These are phyloP conservation scores for Fusarium clavum DNA, from an alignment of 2,329 filamentous ascomycete species.

Conservation along the genomic window DNA sequence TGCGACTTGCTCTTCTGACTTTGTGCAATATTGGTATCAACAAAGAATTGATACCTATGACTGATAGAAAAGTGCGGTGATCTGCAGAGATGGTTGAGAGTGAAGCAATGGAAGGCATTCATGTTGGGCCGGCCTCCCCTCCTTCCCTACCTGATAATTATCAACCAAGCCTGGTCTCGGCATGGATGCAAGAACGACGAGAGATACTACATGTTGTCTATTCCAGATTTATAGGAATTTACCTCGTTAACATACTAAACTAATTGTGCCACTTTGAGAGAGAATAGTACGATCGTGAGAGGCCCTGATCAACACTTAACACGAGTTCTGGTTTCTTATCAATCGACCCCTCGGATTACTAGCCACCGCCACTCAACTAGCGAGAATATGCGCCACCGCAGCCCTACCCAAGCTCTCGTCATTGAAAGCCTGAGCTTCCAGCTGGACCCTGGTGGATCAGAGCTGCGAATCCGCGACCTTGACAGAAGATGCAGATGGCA, in stretches of 20 bases:
- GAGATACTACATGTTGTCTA: neutral
- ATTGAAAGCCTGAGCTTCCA: neutral
- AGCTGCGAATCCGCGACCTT: neutral
- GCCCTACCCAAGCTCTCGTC: slow-evolving; percentile 11
- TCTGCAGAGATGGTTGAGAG: neutral
- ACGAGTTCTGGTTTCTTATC: neutral
- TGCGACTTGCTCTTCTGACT: slow-evolving; percentile 25
- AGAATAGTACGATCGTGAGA: neutral
- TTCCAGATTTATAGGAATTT: neutral
- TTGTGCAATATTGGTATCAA: slow-evolving; percentile 22
- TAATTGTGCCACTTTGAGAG: neutral
- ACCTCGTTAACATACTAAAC: neutral
- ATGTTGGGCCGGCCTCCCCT: neutral
- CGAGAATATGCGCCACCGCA: neutral
- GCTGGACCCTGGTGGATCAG: neutral
- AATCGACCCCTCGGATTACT: neutral
- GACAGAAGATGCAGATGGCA: neutral
- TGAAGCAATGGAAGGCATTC: neutral
- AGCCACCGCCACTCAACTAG: neutral
- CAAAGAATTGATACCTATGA: slow-evolving; percentile 31
- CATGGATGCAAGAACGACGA: neutral
- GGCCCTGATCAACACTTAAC: neutral
- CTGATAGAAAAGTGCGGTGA: slow-evolving; percentile 1
- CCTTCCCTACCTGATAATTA: neutral
- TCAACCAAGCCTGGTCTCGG: neutral